Conservation (phyloP, 2,329 filamentous ascomycete species). For the Stagonosporopsis cucurbitacearum region DNA sequence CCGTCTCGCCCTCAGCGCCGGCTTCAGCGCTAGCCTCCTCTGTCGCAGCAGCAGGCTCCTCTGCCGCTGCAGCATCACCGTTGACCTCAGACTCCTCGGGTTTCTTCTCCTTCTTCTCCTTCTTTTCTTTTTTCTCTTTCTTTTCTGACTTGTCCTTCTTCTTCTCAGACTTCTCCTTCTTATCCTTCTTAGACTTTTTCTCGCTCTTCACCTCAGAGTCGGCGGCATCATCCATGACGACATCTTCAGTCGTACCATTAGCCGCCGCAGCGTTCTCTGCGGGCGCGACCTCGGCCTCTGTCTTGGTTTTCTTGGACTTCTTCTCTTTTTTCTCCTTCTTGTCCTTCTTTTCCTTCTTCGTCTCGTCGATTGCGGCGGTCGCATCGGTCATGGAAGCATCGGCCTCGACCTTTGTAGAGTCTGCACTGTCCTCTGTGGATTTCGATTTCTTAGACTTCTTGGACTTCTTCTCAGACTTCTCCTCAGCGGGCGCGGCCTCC, state of each 20-base stretch:
- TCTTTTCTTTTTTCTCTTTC: slow-evolving; percentile 37
- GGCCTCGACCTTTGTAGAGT: slow-evolving; percentile 19
- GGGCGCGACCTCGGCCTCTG: slow-evolving; percentile 16
- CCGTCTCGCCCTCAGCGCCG: slow-evolving; percentile 23
- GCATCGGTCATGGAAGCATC: slow-evolving; percentile 32
- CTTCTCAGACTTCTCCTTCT: slow-evolving; percentile 34
- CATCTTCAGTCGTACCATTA: slow-evolving; percentile 21
- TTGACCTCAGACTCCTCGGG: slow-evolving; percentile 20
- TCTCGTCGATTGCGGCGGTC: slow-evolving; percentile 18
- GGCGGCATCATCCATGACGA: slow-evolving; percentile 16
- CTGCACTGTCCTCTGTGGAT: slow-evolving; percentile 24
- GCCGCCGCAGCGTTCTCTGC: slow-evolving; percentile 13
- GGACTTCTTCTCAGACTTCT: slow-evolving; percentile 30
- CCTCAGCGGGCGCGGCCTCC: slow-evolving; percentile 25
- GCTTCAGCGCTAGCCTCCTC: slow-evolving; percentile 26
- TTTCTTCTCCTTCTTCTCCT: slow-evolving; percentile 34
- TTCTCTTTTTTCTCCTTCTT: slow-evolving; percentile 37
- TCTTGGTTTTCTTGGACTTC: slow-evolving; percentile 31
- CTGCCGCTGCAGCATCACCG: slow-evolving; percentile 17
- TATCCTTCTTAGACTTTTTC: slow-evolving; percentile 37
- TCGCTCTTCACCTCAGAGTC: slow-evolving; percentile 28
- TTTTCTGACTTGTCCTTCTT: slow-evolving; percentile 35
- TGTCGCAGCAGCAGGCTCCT: slow-evolving; percentile 23
- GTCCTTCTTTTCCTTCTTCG: slow-evolving; percentile 31
- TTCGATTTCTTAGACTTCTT: slow-evolving; percentile 36